Base-by-base conservation (phyloP, 148 eudicot species). In the Vaccinium myrtillus region DNA sequence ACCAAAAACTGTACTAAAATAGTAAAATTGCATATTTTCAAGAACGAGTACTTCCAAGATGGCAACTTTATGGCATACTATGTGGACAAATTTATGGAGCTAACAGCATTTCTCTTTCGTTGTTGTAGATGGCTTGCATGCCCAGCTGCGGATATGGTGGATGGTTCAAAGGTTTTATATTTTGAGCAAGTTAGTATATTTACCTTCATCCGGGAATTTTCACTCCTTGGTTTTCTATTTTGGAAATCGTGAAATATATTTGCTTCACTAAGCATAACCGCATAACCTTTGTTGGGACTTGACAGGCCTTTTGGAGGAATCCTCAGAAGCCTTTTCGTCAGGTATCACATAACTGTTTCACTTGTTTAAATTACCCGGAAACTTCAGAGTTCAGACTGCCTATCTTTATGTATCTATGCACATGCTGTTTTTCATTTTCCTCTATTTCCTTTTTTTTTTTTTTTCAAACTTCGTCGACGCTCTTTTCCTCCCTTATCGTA, bases 241-340 rank as follows among this genome's bases (percentile, higher is more conserved):
- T 67, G 73, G 46, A 19, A 54, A 73, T 82, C 78, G 3, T 27
- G 69, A 74, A 86, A 21, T 18, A 6, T 46, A 16, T 39, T 74
- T 58, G 19, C 25, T 74, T 81, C 73, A 56, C 49, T 71, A 27
- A 61, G 48, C 19, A 79, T 49, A 27, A 27, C 63, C 81, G 48
- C 19, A 79, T 49, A 27, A 27, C 63, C 83, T 81, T 83, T 84
- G 83, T 87, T 23, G 43, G 54, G 46, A 49, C 49, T 87, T 85
- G 49, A 74, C 91, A 97, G 99, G 99, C 99, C 84, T 97, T 97
- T 85, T 97, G 98, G 99, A 95, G 99, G 87, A 94, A 91, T 79
- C 98, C 98, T 82, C 97, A 91, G 69, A 97, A 97, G 85, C 99
- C 99, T 65, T 97, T 94, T 89, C 90, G 98, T 25, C 98, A 97